phyloP scores from a whole-genome alignment of 768 basidiomycete species.

The Gyrodon lividus region DNA sequence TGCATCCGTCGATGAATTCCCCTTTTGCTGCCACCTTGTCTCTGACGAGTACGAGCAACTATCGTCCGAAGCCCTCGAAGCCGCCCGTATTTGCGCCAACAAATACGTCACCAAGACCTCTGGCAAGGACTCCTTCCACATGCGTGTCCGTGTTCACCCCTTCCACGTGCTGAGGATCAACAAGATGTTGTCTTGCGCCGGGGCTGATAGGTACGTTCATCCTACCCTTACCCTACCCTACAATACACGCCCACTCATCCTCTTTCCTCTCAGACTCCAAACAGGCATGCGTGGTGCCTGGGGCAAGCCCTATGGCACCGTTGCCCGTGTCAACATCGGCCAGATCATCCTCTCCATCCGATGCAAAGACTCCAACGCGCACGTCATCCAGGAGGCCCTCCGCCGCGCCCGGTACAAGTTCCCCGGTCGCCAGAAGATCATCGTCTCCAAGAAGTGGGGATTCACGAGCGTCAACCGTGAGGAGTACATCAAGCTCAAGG shows the following conservation, averaged over 20 bases:
- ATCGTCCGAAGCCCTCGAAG: constrained; percentile 93
- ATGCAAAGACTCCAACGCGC: constrained; percentile 82
- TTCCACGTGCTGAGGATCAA: constrained; percentile 99
- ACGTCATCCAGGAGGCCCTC: constrained; percentile 94
- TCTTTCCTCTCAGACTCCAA: constrained; percentile 56
- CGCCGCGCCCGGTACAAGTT: constrained; percentile 99
- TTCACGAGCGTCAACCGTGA: constrained; percentile 93
- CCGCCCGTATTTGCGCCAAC: constrained; percentile 99
- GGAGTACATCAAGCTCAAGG: constrained; percentile 86
- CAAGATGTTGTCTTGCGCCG: constrained; percentile 99
- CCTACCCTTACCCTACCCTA: too few relatives aligned
- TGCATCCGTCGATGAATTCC: constrained; percentile 96
- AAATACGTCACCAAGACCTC: constrained; percentile 98
- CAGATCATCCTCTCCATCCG: constrained; percentile 93
- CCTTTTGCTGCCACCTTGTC: constrained; percentile 94
- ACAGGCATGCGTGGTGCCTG: constrained; percentile 99
- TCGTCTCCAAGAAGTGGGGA: constrained; percentile 97
- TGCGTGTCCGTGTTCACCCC: constrained; percentile 95
- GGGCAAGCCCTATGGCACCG: constrained; percentile 97
- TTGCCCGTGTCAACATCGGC: constrained; percentile 95
- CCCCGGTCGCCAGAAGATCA: constrained; percentile 96
- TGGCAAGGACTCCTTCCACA: constrained; percentile 98
- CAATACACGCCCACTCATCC: not conserved
- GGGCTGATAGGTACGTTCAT: constrained; percentile 82
- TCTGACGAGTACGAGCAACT: constrained; percentile 99